Base-by-base conservation (phyloP, 164 flowering plant genomes). In the Liriodendron chinense region DNA sequence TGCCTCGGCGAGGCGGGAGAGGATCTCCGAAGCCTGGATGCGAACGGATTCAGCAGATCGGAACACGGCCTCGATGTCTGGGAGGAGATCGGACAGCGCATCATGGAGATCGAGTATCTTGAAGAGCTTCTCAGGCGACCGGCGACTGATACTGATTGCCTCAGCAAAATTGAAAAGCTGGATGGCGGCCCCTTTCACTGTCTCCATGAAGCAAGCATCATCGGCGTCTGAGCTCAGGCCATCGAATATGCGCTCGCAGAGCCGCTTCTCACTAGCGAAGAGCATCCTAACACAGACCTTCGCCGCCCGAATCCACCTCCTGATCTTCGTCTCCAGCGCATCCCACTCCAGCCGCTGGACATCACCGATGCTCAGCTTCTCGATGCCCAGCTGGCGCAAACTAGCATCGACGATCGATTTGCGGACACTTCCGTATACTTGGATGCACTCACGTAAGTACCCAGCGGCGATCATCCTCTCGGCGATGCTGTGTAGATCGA, bases 41-140 rank as follows among this genome's bases (percentile, higher is more conserved):
- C 92, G 71, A 34, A 95, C 80, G 0, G 87, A 83, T 28, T 95
- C 94, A 5, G 89, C 73, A 1, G 85, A 77, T 20, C 83, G 79
- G 68, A 95, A 95, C 7, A 95, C 88, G 0, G 26, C 76, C 2
- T 90, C 88, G 20, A 95, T 81, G 73, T 92, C 98, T 2, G 92
- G 94, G 66, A 87, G 67, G 69, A 95, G 79, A 43, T 89, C 90
- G 34, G 78, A 77, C 63, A 95, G 77, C 0, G 89, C 90, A 64
- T 90, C 97, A 68, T 95, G 92, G 16, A 95, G 82, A 78, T 92
- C 98, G 62, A 95, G 71, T 12, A 92, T 90, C 86, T 89, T 92
- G 72, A 93, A 92, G 75, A 95, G 72, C 83, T 91, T 95, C 87
- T 95, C 98, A 7, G 98, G 96, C 20, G 94, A 87, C 25, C 94